Evolutionary conservation across 495 filamentous ascomycete species (phyloP), one percentile per base, ranked within the genome.

Genomic region (Ramalina intermedia): DNA sequence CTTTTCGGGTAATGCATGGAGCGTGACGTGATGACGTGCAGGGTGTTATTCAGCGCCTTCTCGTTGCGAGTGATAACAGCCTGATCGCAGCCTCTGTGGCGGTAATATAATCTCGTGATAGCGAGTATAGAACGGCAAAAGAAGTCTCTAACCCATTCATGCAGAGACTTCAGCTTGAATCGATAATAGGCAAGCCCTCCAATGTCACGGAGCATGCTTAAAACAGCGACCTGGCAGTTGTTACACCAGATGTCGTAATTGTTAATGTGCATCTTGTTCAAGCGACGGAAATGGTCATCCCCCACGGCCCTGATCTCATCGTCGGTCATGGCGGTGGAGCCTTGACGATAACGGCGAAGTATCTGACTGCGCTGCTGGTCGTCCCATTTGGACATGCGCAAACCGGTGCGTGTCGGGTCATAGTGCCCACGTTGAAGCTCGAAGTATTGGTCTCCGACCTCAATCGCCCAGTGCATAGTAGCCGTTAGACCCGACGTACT

Each of bases 401-500:
- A 33, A 16, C 49, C 49, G 20, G 49, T 51, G 6, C 41, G 49
- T 23, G 41, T 42, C 13, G 49, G 49, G 29, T 51, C 49, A 24
- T 24, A 33, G 20, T 51, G 45, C n/a, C 26, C 49, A 17, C 49
- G 41, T 38, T 51, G 49, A 29, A 51, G 49, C 36, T 51, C 49
- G 42, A 45, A 51, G 23, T 44, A 51, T n/a, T 51, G 49, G 21
- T 51, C 49, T n/a, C 49, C 42, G 18, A 51, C 49, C 36, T 51
- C 21, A 35, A 51, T 45, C 4, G 49, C 49, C 49, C 49, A 51
- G 23, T 51, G 49, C 49, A 51, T 51, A 7, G 49, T 42, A 27
- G 41, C 44, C 8, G 49, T 45, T 6, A 46, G 41, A n/a, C 45
- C 41, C 8, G 49, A 45, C 18, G 24, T 46, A 17, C 49, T 51